Evolutionary conservation across 768 basidiomycete genomes (phyloP).

Genomic region (Serendipita sp.): DNA sequence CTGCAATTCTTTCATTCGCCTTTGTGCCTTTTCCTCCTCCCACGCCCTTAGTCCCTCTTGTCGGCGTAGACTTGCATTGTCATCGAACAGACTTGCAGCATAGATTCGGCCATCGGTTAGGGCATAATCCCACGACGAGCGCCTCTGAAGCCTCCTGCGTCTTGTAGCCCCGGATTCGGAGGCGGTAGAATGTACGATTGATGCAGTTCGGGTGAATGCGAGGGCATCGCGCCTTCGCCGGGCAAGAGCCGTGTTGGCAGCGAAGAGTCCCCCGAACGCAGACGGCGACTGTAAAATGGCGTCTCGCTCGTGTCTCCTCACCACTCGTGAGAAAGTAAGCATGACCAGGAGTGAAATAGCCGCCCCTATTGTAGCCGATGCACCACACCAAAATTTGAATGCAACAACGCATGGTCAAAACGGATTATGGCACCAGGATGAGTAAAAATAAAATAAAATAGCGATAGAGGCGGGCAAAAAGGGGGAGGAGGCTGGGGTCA

Average conservation of each 20-base stretch:
- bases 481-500: neutral
- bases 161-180: neutral
- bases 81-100: neutral
- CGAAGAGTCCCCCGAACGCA: constrained; percentile 15
- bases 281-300: constrained; percentile 34
- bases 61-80: neutral
- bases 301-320: constrained; percentile 45
- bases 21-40: neutral
- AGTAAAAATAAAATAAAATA: too few relatives aligned
- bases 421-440: neutral
- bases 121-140: constrained; percentile 6
- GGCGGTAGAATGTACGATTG: neutral
- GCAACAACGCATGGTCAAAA: neutral
- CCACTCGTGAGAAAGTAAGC: constrained; percentile 43
- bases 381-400: neutral
- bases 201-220: neutral
- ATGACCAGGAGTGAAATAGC: constrained; percentile 38
- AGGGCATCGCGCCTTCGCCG: constrained; percentile 2
- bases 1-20: neutral
- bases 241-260: neutral
- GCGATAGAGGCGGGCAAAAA: neutral
- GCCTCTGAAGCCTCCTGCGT: neutral
- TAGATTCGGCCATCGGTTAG: neutral
- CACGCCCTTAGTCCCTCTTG: neutral
- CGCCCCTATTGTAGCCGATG: constrained; percentile 27